A percentile compares a stretch with the other conserved stretches of the same genome.
Conservation (phyloP, 176 grass and related monocot species). For the Zea luxurians region DNA sequence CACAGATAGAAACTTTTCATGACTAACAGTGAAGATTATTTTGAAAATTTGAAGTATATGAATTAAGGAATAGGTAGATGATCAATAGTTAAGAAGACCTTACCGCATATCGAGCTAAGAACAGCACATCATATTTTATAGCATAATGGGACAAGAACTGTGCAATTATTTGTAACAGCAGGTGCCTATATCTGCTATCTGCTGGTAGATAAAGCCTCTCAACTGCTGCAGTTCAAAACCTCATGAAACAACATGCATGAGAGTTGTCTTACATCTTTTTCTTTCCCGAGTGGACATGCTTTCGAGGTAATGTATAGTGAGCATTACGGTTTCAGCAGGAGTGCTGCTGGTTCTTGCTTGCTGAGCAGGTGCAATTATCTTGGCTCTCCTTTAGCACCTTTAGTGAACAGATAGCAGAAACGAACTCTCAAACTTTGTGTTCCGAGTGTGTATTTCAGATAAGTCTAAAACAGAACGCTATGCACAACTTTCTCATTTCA, state of each 20-base stretch:
- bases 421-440: not conserved
- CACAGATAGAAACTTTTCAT: too few species aligned
- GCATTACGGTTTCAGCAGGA: slow-evolving; percentile 20
- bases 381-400: slow-evolving; percentile 69
- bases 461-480: not conserved
- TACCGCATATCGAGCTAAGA: too few species aligned
- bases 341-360: slow-evolving; percentile 65
- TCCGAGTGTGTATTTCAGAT: slow-evolving; percentile 20
- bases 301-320: not conserved
- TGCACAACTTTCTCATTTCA: slow-evolving; percentile 21
- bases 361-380: slow-evolving; percentile 73
- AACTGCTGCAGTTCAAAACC: not conserved
- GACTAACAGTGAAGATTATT: too few species aligned
- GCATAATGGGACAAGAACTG: too few species aligned
- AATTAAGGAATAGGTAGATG: too few species aligned
- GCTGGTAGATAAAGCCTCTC: not conserved
- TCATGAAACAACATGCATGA: not conserved
- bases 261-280: not conserved
- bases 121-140: too few species aligned
- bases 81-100: too few species aligned
- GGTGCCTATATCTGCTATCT: too few species aligned
- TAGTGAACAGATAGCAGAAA: slow-evolving; percentile 6
- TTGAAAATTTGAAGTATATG: too few species aligned
- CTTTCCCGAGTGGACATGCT: not conserved
- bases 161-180: too few species aligned